Evolutionary conservation across 306 rosid species (phyloP).

Genomic region (Acacia acuminata): DNA sequence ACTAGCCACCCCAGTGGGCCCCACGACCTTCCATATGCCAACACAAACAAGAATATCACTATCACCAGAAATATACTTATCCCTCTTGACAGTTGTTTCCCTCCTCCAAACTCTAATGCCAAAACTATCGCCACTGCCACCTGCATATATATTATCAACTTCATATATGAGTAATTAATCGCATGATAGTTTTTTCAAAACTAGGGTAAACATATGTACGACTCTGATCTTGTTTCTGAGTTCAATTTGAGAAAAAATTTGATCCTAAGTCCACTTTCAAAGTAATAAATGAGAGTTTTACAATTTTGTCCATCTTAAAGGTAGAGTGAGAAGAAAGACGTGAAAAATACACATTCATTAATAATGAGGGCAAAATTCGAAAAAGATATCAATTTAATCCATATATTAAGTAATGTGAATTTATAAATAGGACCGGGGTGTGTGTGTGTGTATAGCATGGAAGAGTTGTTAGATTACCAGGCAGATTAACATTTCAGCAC

Average conservation of each 20-base stretch:
- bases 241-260: no score
- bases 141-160: constrained; percentile 36
- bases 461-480: constrained; percentile 36
- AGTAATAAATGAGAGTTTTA: no score
- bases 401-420: no score
- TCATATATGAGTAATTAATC: no score
- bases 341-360: no score
- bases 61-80: constrained; percentile 65
- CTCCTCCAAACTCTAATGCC: constrained; percentile 62
- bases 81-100: constrained; percentile 35
- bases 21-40: constrained; percentile 92
- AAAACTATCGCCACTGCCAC: constrained; percentile 58
- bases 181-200: not conserved
- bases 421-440: no score
- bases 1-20: constrained; percentile 87
- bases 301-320: no score
- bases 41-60: constrained; percentile 62
- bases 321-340: no score
- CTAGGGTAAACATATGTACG: not conserved
- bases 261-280: no score
- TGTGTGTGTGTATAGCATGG: not conserved
- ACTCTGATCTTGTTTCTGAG: no score
- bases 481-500: constrained; percentile 70
- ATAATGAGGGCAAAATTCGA: no score
- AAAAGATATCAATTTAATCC: no score